A percentile compares a stretch with the other conserved stretches of the same genome.
Conservation (phyloP, 805 yeast genomes). For the Suhomyces sp. region DNA sequence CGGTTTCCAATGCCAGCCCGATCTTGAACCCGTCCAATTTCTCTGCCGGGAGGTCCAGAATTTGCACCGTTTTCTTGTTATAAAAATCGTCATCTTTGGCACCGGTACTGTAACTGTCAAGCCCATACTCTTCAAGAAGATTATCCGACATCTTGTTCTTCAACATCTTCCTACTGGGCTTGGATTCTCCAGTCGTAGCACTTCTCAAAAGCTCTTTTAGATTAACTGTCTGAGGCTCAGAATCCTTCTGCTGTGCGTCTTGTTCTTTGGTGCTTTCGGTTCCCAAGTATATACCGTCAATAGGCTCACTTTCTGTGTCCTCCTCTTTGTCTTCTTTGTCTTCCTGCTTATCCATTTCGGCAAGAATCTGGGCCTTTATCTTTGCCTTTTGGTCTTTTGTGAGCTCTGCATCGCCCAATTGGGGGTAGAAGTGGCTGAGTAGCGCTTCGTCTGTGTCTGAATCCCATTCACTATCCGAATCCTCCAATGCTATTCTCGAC, state of each 20-base stretch:
- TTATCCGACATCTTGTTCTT: constrained; percentile 27
- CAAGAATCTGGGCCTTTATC: constrained; percentile 34
- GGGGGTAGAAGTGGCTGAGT: constrained; percentile 39
- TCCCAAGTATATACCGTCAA: constrained; percentile 41
- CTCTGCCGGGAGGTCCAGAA: constrained; percentile 13
- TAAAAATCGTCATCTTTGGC: constrained; percentile 25
- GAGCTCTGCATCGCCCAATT: constrained; percentile 31
- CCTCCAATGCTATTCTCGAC: constrained; percentile 21
- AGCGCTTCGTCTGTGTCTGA: constrained; percentile 38
- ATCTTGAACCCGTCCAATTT: constrained; percentile 37
- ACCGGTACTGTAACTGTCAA: constrained; percentile 28
- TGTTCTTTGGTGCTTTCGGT: constrained; percentile 8
- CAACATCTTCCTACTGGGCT: constrained; percentile 24
- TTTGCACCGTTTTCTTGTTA: constrained; percentile 13
- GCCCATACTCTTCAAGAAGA: constrained; percentile 39
- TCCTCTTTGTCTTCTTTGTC: constrained; percentile 11
- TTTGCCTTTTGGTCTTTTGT: constrained; percentile 33
- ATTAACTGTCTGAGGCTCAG: background rate
- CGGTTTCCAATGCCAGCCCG: constrained; percentile 18
- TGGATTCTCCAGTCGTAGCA: background rate
- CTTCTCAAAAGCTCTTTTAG: background rate
- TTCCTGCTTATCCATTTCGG: constrained; percentile 18
- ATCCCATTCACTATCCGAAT: constrained; percentile 38
- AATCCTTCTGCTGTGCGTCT: background rate
- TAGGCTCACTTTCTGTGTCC: constrained; percentile 6